These are phyloP conservation scores for Colletotrichum sp. DNA, from an alignment of 2,329 filamentous ascomycete species.

Conservation along the genomic window DNA sequence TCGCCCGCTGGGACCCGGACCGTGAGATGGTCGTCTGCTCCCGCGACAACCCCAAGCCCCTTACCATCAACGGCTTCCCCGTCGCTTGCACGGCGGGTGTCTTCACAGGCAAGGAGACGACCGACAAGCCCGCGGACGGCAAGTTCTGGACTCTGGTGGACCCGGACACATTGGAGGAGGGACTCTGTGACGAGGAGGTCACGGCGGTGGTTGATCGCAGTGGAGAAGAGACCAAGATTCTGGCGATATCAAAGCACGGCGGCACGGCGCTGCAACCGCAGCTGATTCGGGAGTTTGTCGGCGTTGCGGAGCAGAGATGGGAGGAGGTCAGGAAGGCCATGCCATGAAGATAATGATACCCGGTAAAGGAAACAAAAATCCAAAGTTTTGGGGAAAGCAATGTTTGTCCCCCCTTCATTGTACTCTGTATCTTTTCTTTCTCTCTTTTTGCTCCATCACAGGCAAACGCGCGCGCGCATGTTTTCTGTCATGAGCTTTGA, in stretches of 20 bases:
- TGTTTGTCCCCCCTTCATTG: not conserved
- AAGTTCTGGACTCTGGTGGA: conserved; percentile 83
- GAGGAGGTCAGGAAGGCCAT: conserved; percentile 51
- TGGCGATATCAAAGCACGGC: conserved; percentile 83
- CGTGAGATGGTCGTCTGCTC: conserved; percentile 81
- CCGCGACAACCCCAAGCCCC: conserved; percentile 54
- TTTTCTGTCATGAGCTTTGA: not conserved
- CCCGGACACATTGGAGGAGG: conserved; percentile 89
- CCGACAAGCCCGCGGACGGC: conserved; percentile 46
- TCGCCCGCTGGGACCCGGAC: conserved; percentile 84
- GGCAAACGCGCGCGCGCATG: not conserved
- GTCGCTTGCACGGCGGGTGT: conserved; percentile 80
- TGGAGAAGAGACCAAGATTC: conserved; percentile 59
- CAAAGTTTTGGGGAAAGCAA: not conserved
- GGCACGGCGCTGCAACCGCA: conserved; percentile 72
- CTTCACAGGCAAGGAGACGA: conserved; percentile 70
- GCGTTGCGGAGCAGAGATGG: conserved; percentile 69
- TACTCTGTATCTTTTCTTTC: not conserved
- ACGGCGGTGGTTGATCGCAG: conserved; percentile 77
- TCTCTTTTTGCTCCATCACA: not conserved
- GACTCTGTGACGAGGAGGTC: conserved; percentile 81
- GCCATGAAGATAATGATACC: conserved; percentile 37
- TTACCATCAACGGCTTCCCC: conserved; percentile 71
- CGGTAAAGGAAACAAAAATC: conserved; percentile 15
- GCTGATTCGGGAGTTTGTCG: conserved; percentile 64